Conservation (phyloP, 2,329 filamentous ascomycete genomes). For the Pezicula rhizophila region DNA sequence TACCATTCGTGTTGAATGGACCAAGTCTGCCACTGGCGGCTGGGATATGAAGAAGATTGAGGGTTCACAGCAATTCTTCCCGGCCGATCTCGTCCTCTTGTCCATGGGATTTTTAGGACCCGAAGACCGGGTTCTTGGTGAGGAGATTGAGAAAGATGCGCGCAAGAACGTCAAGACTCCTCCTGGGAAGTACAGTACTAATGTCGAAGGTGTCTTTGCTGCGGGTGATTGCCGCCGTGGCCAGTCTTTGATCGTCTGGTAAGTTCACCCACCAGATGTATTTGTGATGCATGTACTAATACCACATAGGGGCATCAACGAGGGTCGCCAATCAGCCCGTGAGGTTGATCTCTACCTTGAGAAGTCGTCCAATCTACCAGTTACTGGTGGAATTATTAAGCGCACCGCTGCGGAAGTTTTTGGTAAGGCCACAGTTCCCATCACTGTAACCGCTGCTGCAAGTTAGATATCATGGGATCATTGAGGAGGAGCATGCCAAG, state of each 20-base stretch:
- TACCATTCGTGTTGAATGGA: constrained; percentile 93
- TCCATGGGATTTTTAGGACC: constrained; percentile 98
- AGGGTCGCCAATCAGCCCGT: constrained; percentile 85
- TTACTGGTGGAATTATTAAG: constrained; percentile 90
- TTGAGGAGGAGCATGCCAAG: no score
- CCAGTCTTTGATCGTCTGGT: constrained; percentile 94
- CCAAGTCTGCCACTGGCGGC: constrained; percentile 77
- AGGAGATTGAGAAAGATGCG: constrained; percentile 83
- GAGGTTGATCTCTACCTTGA: constrained; percentile 88
- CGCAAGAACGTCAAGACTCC: constrained; percentile 96
- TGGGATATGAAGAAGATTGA: constrained; percentile 99
- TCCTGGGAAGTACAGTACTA: constrained; percentile 81
- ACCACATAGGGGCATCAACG: constrained; percentile 76
- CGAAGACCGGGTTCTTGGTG: constrained; percentile 79
- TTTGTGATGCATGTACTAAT: constrained; percentile 28
- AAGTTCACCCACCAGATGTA: constrained; percentile 33
- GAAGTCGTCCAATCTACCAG: constrained; percentile 71
- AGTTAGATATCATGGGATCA: constrained; percentile 6
- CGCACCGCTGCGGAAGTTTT: constrained; percentile 69
- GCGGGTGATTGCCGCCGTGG: constrained; percentile 93
- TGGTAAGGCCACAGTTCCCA: constrained; percentile 9
- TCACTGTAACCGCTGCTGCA: constrained; percentile 19
- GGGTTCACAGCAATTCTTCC: constrained; percentile 91
- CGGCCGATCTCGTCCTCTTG: constrained; percentile 85
- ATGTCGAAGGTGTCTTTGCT: constrained; percentile 81